Base-by-base conservation (phyloP, 768 basidiomycete species). In the Lentinula lateritia region DNA sequence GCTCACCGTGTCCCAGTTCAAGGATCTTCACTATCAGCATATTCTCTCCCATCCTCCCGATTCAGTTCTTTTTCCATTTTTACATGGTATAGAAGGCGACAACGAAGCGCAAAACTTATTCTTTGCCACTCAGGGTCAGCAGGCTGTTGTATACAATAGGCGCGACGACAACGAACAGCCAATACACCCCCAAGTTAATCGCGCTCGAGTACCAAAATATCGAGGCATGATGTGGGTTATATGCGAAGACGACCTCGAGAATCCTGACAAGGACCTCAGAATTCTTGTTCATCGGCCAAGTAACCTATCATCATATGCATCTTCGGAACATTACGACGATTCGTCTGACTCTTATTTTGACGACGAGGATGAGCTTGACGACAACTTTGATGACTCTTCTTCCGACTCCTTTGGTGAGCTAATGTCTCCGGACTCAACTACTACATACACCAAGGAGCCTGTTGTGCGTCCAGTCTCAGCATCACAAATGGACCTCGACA, bases 151-250 rank as follows among this genome's bases (percentile, higher is more conserved):
- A 42, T 50, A 28, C 39, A 56, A 61, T 28, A 53, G 45, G 43
- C 35, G n/a, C 52, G 60, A 58, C 32, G 50, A 61, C 32, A 54
- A 55, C 39, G 60, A 28, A 18, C 53, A 38, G 54, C 61, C 36
- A 60, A 62, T 61, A 38, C 48, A 20, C 66, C 68, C 34, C 62
- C 48, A 28, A 63, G 61, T 35, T 43, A 67, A 52, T 48, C 61
- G 62, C 58, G 67, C 73, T 32, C 71, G 69, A 59, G 73, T 78
- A 1, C 80, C 79, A 10, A 68, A 70, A 32, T 87, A 86, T 70
- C 72, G 92, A n/a, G 92, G 92, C 0, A 83, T 93, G 60, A 75
- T 90, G n/a, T 92, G 90, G 86, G 92, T 92, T 67, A 80, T 90
- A 46, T 85, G 83, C 64, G 89, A 90, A 66, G 91, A 90, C 52